phyloP scores from a whole-genome alignment of 345 rosid genomes.

The Jatropha curcas region DNA sequence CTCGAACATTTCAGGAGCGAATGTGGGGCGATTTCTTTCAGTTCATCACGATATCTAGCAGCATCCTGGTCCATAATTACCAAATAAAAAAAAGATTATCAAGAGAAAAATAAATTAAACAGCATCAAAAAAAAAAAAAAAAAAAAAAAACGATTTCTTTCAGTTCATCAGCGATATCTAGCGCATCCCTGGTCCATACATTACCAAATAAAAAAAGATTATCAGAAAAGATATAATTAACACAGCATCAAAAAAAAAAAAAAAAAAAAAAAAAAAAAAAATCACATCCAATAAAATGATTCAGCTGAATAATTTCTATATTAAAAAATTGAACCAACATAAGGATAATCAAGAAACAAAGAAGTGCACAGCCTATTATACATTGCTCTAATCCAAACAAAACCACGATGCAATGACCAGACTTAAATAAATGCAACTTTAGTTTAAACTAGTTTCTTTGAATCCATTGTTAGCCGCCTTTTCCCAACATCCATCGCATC shows the following conservation, averaged over 20 bases:
- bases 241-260: too few relatives aligned
- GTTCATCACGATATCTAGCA: constrained; percentile 49
- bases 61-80: constrained; percentile 54
- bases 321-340: neutral
- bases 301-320: neutral
- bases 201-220: too few relatives aligned
- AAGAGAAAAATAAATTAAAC: neutral
- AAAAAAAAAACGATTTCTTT: too few relatives aligned
- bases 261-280: neutral
- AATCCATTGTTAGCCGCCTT: too few relatives aligned
- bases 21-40: constrained; percentile 62
- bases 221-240: too few relatives aligned
- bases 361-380: neutral
- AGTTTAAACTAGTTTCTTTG: neutral
- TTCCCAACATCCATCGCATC: too few relatives aligned
- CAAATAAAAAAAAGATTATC: neutral
- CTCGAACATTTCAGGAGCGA: constrained; percentile 64
- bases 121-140: neutral
- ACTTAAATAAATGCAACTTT: neutral
- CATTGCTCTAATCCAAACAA: neutral
- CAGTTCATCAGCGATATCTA: too few relatives aligned
- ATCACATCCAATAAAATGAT: neutral
- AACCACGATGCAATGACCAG: neutral
- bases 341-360: neutral
- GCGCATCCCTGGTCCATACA: too few relatives aligned